Evolutionary conservation across 805 yeast species (phyloP).

Genomic region (Kurtzmaniella fragi): DNA sequence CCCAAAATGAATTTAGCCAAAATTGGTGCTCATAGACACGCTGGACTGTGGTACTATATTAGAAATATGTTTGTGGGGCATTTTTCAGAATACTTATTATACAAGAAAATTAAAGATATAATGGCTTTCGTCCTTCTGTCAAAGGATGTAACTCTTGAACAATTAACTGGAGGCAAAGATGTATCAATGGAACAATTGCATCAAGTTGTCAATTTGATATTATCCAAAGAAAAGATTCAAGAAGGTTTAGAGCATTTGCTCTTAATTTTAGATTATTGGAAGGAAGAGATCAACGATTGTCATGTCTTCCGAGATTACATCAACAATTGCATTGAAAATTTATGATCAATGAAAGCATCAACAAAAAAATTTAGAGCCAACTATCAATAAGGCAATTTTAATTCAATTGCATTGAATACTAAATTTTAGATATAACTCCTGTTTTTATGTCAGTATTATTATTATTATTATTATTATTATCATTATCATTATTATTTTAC

Average conservation of each 20-base stretch:
- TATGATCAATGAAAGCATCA: conserved; percentile 2
- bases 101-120: conserved; percentile 22
- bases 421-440: too few species aligned
- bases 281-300: conserved; percentile 29
- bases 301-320: conserved; percentile 21
- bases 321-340: conserved; percentile 14
- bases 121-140: conserved; percentile 7
- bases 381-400: too few species aligned
- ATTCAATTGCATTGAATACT: too few species aligned
- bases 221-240: conserved; percentile 12
- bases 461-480: too few species aligned
- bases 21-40: conserved; percentile 32
- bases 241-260: conserved; percentile 23
- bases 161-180: not conserved
- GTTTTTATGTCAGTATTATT: too few species aligned
- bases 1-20: conserved; percentile 34
- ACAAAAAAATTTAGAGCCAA: not conserved
- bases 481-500: too few species aligned
- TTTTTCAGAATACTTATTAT: conserved; percentile 23
- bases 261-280: conserved; percentile 30
- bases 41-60: conserved; percentile 36
- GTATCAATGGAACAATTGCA: conserved; percentile 4
- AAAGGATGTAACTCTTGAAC: not conserved
- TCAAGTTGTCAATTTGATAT: conserved; percentile 7
- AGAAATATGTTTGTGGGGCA: conserved; percentile 28